These are phyloP conservation scores for Lipomyces lipofer DNA, from an alignment of 805 yeast genomes.

Conservation along the genomic window DNA sequence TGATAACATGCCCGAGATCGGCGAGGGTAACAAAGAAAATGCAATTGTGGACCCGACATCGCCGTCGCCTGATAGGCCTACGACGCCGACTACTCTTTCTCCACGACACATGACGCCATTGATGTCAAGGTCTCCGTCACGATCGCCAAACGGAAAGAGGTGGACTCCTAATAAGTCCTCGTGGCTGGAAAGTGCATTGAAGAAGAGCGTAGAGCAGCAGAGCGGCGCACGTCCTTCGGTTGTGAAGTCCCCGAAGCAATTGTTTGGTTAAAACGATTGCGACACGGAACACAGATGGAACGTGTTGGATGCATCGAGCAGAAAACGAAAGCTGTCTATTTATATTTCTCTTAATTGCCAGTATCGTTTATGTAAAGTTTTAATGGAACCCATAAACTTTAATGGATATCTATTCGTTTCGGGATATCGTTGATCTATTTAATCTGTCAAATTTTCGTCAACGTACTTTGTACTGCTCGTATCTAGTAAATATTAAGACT, in stretches of 20 bases:
- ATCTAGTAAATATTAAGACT: no score
- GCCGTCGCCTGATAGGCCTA: not conserved
- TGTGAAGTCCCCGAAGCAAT: not conserved
- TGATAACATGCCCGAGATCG: no score
- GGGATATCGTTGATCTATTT: no score
- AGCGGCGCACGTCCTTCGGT: not conserved
- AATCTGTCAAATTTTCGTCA: no score
- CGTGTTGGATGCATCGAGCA: not conserved
- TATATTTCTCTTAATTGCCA: no score
- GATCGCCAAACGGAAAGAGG: constrained; percentile 13
- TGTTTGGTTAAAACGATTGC: constrained; percentile 1
- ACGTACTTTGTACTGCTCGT: no score
- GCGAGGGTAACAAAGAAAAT: constrained; percentile 13
- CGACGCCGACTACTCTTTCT: not conserved
- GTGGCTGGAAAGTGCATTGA: constrained; percentile 27
- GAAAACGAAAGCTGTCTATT: no score
- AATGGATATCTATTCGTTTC: no score
- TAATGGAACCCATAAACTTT: no score
- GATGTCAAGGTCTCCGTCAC: constrained; percentile 13
- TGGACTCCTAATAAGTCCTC: constrained; percentile 11
- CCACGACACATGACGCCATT: not conserved
- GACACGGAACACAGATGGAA: not conserved
- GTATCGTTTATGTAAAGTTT: no score
- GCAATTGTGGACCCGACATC: not conserved
- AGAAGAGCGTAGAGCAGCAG: constrained; percentile 11